Evolutionary conservation across 2,329 filamentous ascomycete species (phyloP), one percentile per base, ranked within the genome.

Genomic region (Orbilia blumenaviensis): DNA sequence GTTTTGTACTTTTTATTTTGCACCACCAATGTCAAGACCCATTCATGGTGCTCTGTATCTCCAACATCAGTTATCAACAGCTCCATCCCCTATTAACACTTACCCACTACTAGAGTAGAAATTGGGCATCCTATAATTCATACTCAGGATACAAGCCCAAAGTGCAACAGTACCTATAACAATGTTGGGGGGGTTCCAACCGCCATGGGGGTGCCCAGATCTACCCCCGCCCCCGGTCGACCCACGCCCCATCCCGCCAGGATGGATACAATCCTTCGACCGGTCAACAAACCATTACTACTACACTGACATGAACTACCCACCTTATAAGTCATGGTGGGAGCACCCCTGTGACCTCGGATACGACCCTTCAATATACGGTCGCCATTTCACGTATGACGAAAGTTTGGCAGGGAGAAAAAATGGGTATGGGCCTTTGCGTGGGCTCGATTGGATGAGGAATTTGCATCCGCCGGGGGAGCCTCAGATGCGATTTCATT

Each of bases 371-470:
- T 12, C 18, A 2, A 38, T 44, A 2, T 63, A 54, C 27, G 66
- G 58, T 5, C 34, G 58, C 0, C 32, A 36, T 1, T 71, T 71
- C 27, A 54, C 56, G 2, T 16, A 36, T 3, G 27, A 62, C 2
- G 38, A 63, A 10, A 44, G 54, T 25, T 16, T 54, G 29, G 32
- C 8, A 14, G 44, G 27, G 1, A 41, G 42, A 6, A 41, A n/a
- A 23, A 14, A 42, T 1, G 41, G 52, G 12, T 48, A 48, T 21
- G 14, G 41, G 18, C n/a, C 50, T 23, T 34, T 29, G n/a, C 50
- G 36, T 36, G 50, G 27, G 21, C 14, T 54, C 12, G 50, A 54
- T 0, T 52, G 46, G 50, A 88, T 81, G n/a, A n/a, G n/a, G n/a
- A n/a, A n/a, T n/a, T n/a, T n/a, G n/a, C n/a, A n/a, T n/a, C n/a